Evolutionary conservation across 768 basidiomycete species (phyloP).

Genomic region (Naematelia aurantialba): DNA sequence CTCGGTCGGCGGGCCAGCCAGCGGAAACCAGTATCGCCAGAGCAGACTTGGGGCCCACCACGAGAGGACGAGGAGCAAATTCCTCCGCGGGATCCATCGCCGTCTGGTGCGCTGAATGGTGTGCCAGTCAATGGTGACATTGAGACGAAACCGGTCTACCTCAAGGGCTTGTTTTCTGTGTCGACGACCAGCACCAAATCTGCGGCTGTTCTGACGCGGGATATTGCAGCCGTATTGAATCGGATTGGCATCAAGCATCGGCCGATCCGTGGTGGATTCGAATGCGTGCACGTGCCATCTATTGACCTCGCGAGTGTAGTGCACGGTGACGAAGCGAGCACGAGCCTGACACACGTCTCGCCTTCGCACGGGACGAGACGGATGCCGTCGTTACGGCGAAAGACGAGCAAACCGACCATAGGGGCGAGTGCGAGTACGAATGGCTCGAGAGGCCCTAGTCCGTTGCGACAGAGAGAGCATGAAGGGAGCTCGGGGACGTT

Average conservation of each 20-base stretch:
- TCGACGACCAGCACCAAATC: conserved; percentile 91
- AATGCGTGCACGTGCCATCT: conserved; percentile 91
- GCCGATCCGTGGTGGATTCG: conserved; percentile 84
- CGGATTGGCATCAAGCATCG: conserved; percentile 94
- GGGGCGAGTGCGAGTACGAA: background rate
- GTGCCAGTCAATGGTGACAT: conserved; percentile 52
- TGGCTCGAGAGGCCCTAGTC: conserved; percentile 2
- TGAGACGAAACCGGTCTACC: conserved; percentile 78
- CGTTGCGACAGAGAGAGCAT: conserved; percentile 5
- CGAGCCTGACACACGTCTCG: conserved; percentile 14
- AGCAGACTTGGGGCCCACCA: conserved; percentile 14
- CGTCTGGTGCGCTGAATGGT: conserved; percentile 9
- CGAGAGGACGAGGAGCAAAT: conserved; percentile 18
- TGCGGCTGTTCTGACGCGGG: conserved; percentile 71
- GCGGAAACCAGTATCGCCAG: conserved; percentile 13
- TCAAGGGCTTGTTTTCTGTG: conserved; percentile 97
- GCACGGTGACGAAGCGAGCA: conserved; percentile 38
- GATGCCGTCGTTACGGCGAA: conserved; percentile 5
- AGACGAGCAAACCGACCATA: conserved; percentile 8
- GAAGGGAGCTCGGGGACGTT: conserved; percentile 23
- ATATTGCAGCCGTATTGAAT: conserved; percentile 81
- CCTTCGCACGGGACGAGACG: conserved; percentile 3
- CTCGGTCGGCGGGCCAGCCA: conserved; percentile 23
- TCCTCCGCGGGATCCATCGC: conserved; percentile 8
- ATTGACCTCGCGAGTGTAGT: conserved; percentile 78